phyloP scores from a whole-genome alignment of 257 asterid genomes.

The Jacaranda copaia region DNA sequence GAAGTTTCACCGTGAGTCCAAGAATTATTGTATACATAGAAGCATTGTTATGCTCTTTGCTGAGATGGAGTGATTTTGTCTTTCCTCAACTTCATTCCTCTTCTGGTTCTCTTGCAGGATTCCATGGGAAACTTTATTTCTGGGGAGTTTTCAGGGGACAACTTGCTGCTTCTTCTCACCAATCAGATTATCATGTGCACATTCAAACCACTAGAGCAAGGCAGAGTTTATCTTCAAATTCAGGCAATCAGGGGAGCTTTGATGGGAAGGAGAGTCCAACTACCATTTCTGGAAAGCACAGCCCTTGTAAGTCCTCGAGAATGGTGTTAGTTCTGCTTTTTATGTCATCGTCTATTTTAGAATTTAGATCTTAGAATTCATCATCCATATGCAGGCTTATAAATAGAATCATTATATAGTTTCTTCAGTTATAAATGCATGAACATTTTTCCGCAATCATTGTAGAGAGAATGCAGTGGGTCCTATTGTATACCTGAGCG shows the following conservation, averaged over 20 bases:
- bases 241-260: conserved; percentile 40
- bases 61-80: not conserved
- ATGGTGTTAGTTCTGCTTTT: conserved; percentile 1
- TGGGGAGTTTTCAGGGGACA: conserved; percentile 67
- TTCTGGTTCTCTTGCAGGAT: conserved; percentile 46
- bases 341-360: not conserved
- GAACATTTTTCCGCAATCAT: not conserved
- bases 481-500: conserved; percentile 3
- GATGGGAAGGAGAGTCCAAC: conserved; percentile 38
- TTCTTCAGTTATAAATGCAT: not conserved
- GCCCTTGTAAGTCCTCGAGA: conserved; percentile 49
- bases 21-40: not conserved
- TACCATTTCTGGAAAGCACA: conserved; percentile 42
- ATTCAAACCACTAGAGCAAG: conserved; percentile 34
- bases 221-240: conserved; percentile 38
- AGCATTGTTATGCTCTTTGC: not conserved
- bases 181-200: conserved; percentile 38
- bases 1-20: conserved; percentile 56
- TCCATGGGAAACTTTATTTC: conserved; percentile 57
- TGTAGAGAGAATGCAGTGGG: not conserved
- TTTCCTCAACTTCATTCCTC: not conserved
- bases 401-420: not conserved
- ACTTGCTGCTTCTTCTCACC: conserved; percentile 33
- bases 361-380: not conserved
- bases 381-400: not conserved